Evolutionary conservation across 768 basidiomycete species (phyloP).

Genomic region (Naganishia vaughanmartiniae): DNA sequence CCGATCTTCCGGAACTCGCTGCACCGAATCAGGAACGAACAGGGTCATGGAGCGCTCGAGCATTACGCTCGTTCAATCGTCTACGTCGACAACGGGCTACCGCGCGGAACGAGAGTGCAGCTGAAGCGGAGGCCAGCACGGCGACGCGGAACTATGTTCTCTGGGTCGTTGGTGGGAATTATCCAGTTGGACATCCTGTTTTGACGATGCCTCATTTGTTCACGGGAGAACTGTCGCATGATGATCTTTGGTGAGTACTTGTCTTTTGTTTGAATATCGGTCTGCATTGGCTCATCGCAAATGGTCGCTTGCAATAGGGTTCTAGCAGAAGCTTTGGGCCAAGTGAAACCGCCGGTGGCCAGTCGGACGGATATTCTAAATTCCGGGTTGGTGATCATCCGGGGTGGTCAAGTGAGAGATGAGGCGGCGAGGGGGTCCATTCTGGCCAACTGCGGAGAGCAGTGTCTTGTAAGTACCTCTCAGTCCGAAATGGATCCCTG

Average conservation of each 20-base stretch:
- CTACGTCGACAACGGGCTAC: slow-evolving; percentile 17
- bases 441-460: slow-evolving; percentile 73
- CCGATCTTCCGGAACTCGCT: not conserved
- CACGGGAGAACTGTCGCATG: slow-evolving; percentile 54
- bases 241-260: slow-evolving; percentile 53
- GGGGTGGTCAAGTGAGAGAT: slow-evolving; percentile 58
- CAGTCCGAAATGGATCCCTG: not conserved
- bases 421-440: slow-evolving; percentile 66
- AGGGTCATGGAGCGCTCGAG: slow-evolving; percentile 10
- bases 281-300: slow-evolving; percentile 37
- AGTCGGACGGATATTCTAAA: slow-evolving; percentile 80
- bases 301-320: slow-evolving; percentile 24
- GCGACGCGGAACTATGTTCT: slow-evolving; percentile 62
- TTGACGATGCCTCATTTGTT: slow-evolving; percentile 59
- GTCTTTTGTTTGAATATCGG: not conserved
- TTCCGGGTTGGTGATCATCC: slow-evolving; percentile 74
- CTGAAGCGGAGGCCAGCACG: not conserved
- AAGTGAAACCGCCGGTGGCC: slow-evolving; percentile 57
- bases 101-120: too few relatives aligned
- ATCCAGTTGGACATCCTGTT: slow-evolving; percentile 83
- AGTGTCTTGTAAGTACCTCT: slow-evolving; percentile 58
- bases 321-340: slow-evolving; percentile 45
- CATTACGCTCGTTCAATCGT: slow-evolving; percentile 10
- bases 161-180: slow-evolving; percentile 82
- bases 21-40: not conserved